Evolutionary conservation across 1,139 yeast species (phyloP), one percentile per base, ranked within the genome.

Genomic region (Scheffersomyces segobiensis): DNA sequence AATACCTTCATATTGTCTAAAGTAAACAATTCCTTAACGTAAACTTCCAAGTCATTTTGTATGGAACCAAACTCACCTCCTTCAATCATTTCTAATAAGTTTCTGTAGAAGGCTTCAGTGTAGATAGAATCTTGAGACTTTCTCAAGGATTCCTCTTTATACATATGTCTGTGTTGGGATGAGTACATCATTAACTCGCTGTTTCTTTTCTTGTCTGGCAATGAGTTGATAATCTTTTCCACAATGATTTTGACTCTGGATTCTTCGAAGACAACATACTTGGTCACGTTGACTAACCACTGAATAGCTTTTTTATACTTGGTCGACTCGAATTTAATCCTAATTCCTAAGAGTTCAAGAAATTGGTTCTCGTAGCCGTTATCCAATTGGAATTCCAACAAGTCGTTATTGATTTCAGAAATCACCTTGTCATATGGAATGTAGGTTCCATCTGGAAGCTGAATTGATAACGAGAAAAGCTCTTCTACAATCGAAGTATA

Each of bases 121-220:
- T 77, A 75, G 22, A 93, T 73, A 12, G 84, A 76, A 71, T 93
- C 96, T 53, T 86, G 85, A 0, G 93, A 86, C 63, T 85, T 86
- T 61, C 87, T 81, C 57, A 91, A 75, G 0, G 97, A 88, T 57
- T 87, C 77, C 20, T 81, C 81, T 19, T 83, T 80, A 62, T 83
- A 86, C 50, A 85, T 72, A 19, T 82, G 76, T 64, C 88, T 81
- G 63, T 81, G 79, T 47, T 85, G 80, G 14, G 89, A 72, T 1
- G 97, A 88, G 59, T 81, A 76, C 76, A 92, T 76, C 86, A 93
- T 88, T 3, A 82, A 73, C 54, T 85, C 85, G 22, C 97, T 98
- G 65, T 85, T 86, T 69, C 99, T 86, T 72, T 93, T 93, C 52
- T 82, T 78, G 58, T 92, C 97, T 0, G 97, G 89, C 53, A 95